Base-by-base conservation (phyloP, 352 stramenopile genomes). In the Pythium scleroteichum region DNA sequence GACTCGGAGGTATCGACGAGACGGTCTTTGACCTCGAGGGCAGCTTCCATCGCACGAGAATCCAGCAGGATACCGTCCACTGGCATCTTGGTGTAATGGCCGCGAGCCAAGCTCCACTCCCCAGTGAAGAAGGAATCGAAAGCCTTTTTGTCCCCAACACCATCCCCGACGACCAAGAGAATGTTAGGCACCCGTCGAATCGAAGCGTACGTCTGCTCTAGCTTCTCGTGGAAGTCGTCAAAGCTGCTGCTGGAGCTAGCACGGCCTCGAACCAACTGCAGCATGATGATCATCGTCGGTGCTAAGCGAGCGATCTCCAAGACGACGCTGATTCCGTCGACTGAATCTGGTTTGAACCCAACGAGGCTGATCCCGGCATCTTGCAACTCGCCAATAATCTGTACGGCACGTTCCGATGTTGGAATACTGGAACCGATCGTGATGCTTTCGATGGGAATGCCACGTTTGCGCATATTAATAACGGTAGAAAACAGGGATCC, bases 401-500 rank as follows among this genome's bases (percentile, higher is more conserved):
- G 83, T 35, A 87, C 53, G 9, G 84, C 86, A 52, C 87, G 85
- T 14, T 94, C 86, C 39, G 67, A 80, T 24, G 88, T 92, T 12
- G 88, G 87, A 56, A 96, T 82, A 53, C 88, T 84, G 5, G 83
- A 87, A 12, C 79, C 87, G 33, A 96, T 94, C 26, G 88, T 96
- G 64, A 96, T 91, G 53, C 82, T 91, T 64, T 95, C 85, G 48
- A 96, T 96, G 8, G 85, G 87, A 26, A 90, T 57, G 29, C 86
- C 87, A 38, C 70, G 79, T 49, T 84, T 84, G 55, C 83, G 83
- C 74, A 96, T 69, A 26, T 88, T 84, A 6, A 95, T 59, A 26
- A 95, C 84, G 78, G 91, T 88, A 13, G 87, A 85, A 66, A 95
- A 96, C 72, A 95, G 88, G 69, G 96, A 96, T 1, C 75, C 84